These are phyloP conservation scores for Saccharomyces mikatae DNA, from an alignment of 805 yeast species.

Conservation along the genomic window DNA sequence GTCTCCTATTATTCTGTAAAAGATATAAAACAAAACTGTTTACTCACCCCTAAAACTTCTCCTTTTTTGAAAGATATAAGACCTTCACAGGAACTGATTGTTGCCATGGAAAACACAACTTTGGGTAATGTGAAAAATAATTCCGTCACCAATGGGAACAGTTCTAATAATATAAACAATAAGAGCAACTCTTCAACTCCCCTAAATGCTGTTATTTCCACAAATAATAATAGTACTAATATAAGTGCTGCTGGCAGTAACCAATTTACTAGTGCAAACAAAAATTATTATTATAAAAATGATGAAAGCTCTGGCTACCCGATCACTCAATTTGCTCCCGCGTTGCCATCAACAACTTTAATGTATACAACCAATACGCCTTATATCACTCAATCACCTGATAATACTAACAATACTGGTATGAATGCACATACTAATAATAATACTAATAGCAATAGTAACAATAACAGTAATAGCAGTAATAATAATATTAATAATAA, in stretches of 20 bases:
- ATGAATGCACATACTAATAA: neutral
- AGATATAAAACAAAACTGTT: conserved; percentile 55
- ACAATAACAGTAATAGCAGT: neutral
- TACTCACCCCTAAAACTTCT: conserved; percentile 51
- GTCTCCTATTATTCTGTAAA: conserved; percentile 71
- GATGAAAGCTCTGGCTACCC: neutral
- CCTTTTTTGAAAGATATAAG: conserved; percentile 41
- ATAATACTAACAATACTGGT: conserved; percentile 10
- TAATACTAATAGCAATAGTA: conserved; percentile 1
- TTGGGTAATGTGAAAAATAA: conserved; percentile 43
- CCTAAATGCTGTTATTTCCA: conserved; percentile 2
- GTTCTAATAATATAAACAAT: conserved; percentile 17
- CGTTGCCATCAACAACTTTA: neutral
- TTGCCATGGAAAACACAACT: conserved; percentile 49
- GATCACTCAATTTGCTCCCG: neutral
- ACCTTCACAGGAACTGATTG: conserved; percentile 43
- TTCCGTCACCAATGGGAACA: neutral
- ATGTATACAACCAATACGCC: neutral
- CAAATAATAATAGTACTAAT: conserved; percentile 5
- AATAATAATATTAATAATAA: conserved; percentile 3
- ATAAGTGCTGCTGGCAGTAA: conserved; percentile 18
- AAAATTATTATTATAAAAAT: conserved; percentile 37
- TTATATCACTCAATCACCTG: neutral
- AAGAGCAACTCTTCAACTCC: conserved; percentile 4
- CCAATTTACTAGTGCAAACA: conserved; percentile 25